phyloP scores from a whole-genome alignment of 805 yeast species.

The Komagataella kurtzmanii region DNA sequence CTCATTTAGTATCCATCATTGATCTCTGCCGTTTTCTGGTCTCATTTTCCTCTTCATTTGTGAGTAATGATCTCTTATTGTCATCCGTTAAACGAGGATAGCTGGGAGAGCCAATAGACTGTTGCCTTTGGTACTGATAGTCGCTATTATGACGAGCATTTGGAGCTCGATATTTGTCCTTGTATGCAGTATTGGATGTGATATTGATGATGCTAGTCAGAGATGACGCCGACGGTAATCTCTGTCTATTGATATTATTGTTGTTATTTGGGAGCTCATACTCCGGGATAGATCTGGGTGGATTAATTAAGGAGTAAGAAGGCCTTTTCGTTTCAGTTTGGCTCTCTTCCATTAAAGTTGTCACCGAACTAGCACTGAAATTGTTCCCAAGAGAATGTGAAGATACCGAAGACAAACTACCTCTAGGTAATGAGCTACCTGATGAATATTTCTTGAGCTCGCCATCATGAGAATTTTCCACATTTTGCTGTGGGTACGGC shows the following conservation, averaged over 20 bases:
- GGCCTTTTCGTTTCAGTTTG: slow-evolving; percentile 16
- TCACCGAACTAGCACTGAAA: slow-evolving; percentile 25
- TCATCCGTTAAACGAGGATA: not conserved
- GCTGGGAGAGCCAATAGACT: not conserved
- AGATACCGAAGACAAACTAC: not conserved
- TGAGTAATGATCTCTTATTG: not conserved
- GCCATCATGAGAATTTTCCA: not conserved
- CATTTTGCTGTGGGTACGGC: not conserved
- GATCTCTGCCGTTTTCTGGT: not conserved
- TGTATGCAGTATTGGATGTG: not conserved
- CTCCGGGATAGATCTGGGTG: slow-evolving; percentile 14
- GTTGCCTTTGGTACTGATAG: not conserved
- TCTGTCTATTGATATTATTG: not conserved
- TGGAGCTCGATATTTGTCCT: not conserved
- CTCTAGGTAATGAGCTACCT: not conserved
- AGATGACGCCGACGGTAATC: not conserved
- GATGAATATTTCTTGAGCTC: not conserved
- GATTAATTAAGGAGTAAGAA: slow-evolving; percentile 12
- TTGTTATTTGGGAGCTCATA: not conserved
- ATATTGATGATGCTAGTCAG: not conserved
- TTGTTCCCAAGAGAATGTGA: not conserved
- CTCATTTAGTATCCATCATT: not conserved
- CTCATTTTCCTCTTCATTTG: not conserved
- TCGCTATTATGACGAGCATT: not conserved
- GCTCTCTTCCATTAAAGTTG: slow-evolving; percentile 50